Evolutionary conservation across 1,284 basidiomycete species (phyloP).

Genomic region (Microbotryomycetes sp.): DNA sequence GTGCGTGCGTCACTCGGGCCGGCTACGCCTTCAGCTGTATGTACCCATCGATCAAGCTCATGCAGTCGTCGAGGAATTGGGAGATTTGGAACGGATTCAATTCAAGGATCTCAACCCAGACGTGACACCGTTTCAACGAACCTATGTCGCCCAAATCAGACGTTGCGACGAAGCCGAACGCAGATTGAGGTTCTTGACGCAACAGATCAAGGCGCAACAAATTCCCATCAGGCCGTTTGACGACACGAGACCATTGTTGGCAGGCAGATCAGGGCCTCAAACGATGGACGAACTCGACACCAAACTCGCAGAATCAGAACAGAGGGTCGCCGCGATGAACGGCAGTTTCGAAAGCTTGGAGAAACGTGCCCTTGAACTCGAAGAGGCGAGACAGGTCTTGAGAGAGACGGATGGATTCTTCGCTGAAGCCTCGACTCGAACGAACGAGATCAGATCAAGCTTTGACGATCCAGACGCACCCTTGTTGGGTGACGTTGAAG

Average conservation of each 20-base stretch:
- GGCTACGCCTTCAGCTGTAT: slow-evolving; percentile 72
- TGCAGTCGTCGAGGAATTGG: slow-evolving; percentile 89
- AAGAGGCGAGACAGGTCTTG: slow-evolving; percentile 89
- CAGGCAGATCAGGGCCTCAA: slow-evolving; percentile 83
- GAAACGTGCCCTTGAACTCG: slow-evolving; percentile 75
- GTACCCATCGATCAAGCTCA: slow-evolving; percentile 97
- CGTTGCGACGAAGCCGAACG: slow-evolving; percentile 81
- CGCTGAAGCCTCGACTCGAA: slow-evolving; percentile 58
- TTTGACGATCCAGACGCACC: slow-evolving; percentile 86
- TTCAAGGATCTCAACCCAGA: slow-evolving; percentile 97
- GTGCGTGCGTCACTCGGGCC: not conserved
- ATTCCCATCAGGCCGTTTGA: slow-evolving; percentile 58
- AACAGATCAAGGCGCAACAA: slow-evolving; percentile 73
- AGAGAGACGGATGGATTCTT: slow-evolving; percentile 96
- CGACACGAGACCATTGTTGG: slow-evolving; percentile 57
- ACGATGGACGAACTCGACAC: slow-evolving; percentile 89
- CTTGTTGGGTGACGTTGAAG: slow-evolving; percentile 80
- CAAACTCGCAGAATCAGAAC: slow-evolving; percentile 81
- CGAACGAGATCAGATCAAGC: slow-evolving; percentile 74
- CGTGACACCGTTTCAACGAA: slow-evolving; percentile 96
- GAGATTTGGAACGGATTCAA: slow-evolving; percentile 90
- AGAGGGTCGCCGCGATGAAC: slow-evolving; percentile 84
- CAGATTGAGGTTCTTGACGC: slow-evolving; percentile 80
- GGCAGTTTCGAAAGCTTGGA: slow-evolving; percentile 84
- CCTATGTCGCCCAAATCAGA: slow-evolving; percentile 92